Evolutionary conservation across 1,139 yeast species (phyloP).

Genomic region (Pneumocystis wakefieldiae): DNA sequence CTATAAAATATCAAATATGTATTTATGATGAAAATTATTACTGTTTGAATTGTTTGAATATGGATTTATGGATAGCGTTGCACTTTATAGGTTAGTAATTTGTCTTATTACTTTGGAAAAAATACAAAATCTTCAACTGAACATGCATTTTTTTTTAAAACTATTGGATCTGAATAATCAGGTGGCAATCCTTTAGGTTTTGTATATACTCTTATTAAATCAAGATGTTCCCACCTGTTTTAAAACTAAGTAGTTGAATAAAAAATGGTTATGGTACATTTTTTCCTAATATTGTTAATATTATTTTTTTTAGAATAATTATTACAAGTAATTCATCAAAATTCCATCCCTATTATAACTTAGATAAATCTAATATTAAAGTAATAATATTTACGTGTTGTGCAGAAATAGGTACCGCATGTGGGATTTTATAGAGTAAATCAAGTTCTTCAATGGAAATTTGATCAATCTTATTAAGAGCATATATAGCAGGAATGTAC

Average conservation of each 20-base stretch:
- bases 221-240: conserved; percentile 56
- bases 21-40: conserved; percentile 44
- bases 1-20: neutral
- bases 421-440: conserved; percentile 74
- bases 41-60: conserved; percentile 81
- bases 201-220: conserved; percentile 86
- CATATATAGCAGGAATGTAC: conserved; percentile 90
- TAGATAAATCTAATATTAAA: neutral
- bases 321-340: conserved; percentile 80
- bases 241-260: neutral
- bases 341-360: conserved; percentile 56
- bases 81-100: conserved; percentile 28
- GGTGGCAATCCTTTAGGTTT: conserved; percentile 92
- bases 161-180: conserved; percentile 89
- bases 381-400: conserved; percentile 35
- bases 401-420: conserved; percentile 91
- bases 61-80: conserved; percentile 85
- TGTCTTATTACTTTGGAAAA: neutral
- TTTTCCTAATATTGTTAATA: neutral
- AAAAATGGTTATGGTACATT: neutral
- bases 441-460: conserved; percentile 88
- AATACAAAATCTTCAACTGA: conserved; percentile 67
- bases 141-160: conserved; percentile 63
- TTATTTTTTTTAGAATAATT: conserved; percentile 32
- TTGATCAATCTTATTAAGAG: conserved; percentile 86